phyloP scores from a whole-genome alignment of 208 protist genomes.

The Wallacemonas sp. region DNA sequence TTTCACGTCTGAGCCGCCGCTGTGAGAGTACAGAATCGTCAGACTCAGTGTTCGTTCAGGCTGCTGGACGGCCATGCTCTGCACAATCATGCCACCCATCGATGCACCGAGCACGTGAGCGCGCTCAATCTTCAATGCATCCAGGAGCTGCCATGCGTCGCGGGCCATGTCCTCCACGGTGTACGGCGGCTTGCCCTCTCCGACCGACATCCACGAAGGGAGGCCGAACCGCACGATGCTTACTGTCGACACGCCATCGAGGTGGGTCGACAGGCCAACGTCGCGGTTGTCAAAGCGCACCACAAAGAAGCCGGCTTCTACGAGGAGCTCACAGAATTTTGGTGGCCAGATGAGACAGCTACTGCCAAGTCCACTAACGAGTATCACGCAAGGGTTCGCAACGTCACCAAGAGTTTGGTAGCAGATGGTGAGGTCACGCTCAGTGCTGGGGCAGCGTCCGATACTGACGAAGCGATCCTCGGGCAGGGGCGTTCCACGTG shows the following conservation, averaged over 20 bases:
- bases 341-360: conserved; percentile 14
- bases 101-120: conserved; percentile 60
- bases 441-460: conserved; percentile 43
- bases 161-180: conserved; percentile 63
- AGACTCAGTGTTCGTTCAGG: conserved; percentile 46
- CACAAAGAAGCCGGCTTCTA: conserved; percentile 46
- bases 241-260: conserved; percentile 30
- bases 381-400: conserved; percentile 47
- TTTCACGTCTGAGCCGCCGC: conserved; percentile 36
- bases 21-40: conserved; percentile 52
- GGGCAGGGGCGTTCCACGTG: conserved; percentile 18
- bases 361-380: conserved; percentile 48
- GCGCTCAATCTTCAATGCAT: conserved; percentile 34
- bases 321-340: conserved; percentile 34
- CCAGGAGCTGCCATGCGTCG: conserved; percentile 58
- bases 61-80: conserved; percentile 55
- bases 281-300: conserved; percentile 79
- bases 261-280: conserved; percentile 58
- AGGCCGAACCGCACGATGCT: conserved; percentile 40
- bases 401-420: conserved; percentile 60
- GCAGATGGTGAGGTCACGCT: conserved; percentile 50
- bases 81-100: conserved; percentile 84
- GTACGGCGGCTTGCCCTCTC: conserved; percentile 50
- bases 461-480: conserved; percentile 49
- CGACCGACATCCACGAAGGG: conserved; percentile 38